Percentiles rank a stretch among this genome's conserved stretches.
Conservation (phyloP, 73 alveolate genomes). For the Durusdinium trenchii region DNA sequence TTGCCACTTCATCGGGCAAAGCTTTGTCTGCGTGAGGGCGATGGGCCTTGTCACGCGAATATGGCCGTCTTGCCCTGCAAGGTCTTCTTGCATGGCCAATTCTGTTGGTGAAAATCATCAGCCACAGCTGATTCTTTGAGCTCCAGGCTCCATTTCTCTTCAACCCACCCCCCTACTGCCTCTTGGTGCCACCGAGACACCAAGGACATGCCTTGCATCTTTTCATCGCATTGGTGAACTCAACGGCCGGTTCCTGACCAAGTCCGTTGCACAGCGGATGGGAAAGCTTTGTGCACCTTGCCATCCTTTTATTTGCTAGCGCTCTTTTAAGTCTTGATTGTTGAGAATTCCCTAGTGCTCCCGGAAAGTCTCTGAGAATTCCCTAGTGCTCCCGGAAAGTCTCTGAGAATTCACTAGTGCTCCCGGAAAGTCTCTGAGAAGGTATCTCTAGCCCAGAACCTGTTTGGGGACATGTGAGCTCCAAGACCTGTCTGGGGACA, state of each 20-base stretch:
- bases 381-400: background rate
- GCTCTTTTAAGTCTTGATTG: too few relatives aligned
- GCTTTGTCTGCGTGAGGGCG: too few relatives aligned
- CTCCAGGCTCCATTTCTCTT: background rate
- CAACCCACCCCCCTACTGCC: background rate
- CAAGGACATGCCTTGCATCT: background rate
- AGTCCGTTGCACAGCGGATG: background rate
- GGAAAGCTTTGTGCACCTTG: background rate
- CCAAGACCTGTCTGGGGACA: too few relatives aligned
- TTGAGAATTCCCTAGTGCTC: background rate
- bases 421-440: background rate
- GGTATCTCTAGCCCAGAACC: background rate
- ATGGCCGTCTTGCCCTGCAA: too few relatives aligned
- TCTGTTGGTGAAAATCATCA: too few relatives aligned
- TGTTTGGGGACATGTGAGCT: too few relatives aligned
- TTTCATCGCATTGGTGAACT: background rate
- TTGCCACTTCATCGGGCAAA: too few relatives aligned
- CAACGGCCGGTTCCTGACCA: conserved; percentile 12
- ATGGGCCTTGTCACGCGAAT: too few relatives aligned
- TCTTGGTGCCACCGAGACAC: background rate
- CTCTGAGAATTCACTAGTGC: background rate
- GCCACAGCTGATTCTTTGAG: too few relatives aligned
- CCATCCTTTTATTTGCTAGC: background rate
- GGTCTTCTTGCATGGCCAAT: too few relatives aligned
- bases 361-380: background rate